Base-by-base conservation (phyloP, 179 eudicot species). In the Beta macrorhiza region DNA sequence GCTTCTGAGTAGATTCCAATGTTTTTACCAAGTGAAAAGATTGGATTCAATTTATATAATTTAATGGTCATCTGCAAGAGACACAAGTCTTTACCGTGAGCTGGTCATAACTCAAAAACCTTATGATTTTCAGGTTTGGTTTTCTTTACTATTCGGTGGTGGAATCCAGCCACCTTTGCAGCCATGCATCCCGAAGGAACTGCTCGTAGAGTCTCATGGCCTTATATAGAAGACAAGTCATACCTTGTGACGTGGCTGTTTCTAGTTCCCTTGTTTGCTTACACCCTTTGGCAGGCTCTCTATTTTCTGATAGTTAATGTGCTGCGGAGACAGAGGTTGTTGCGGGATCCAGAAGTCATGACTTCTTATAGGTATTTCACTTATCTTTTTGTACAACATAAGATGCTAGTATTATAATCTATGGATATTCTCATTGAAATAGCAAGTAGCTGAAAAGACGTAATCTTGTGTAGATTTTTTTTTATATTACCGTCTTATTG, bases 291-390 rank as follows among this genome's bases (percentile, higher is more conserved):
- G 99, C 99, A 96, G 87, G 76, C 86, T 78, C 89, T 96, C 19
- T 96, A 96, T 82, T 96, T 90, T 80, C 90, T 96, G 77, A 91
- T 96, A 20, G 98, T 96, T 20, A 82, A 92, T 84, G 99, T 96
- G 72, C 87, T 96, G 49, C 93, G 98, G 72, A 85, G 95, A 82
- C 99, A 96, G 84, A 88, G 99, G 85, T 86, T 96, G 32, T 81
- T 91, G 78, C 87, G 92, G 77, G 99, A 94, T 74, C 99, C 99
- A 45, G 99, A 96, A 88, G 95, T 96, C 80, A 94, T 96, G 98
- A 96, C 99, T 47, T 96, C 98, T 51, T 96, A 96, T 93, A 96
- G 98, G 99, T 96, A 85, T 51, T 77, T 22, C 62, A 4, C 5
- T 55, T 79, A 62, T 67, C 29, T 1, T 49, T 32, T 2, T 49